Evolutionary conservation across 1,139 yeast species (phyloP), one percentile per base, ranked within the genome.

Genomic region (Blastobotrys elegans): DNA sequence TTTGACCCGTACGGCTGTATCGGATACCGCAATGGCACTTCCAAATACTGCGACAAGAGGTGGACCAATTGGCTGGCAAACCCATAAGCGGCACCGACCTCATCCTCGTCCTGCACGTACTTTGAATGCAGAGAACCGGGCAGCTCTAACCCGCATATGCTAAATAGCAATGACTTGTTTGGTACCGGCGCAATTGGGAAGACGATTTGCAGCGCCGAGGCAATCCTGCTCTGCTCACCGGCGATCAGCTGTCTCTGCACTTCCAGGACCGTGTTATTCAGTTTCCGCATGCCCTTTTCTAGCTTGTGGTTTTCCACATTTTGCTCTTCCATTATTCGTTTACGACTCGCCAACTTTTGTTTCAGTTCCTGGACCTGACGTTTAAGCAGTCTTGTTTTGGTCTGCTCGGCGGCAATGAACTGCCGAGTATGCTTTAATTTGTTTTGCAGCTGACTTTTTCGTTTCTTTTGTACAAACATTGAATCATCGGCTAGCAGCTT

Each of bases 21-120:
- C 1, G 81, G 81, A 53, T 77, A 79, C 42, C 80, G 65, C 42
- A 79, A 59, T 1, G 80, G 74, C 1, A 76, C 67, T 10, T 66
- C 67, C 41, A 78, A 58, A 51, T 76, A 74, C 30, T 60, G 58
- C 1, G 80, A 68, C 3, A 78, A 57, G 10, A 71, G 51, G 11
- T 61, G 59, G 2, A 76, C 67, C 4, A 78, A 59, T 32, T 76
- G 76, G 7, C 76, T 66, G 1, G 75, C 64, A 50, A 70, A 70
- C 0, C 82, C 81, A 30, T 76, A 62, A 4, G 77, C 73, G 0
- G 81, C 78, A 41, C 75, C 77, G 4, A 75, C 61, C 41, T 70
- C 69, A 14, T 67, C 65, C 6, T 71, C 69, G 46, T 65, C 62
- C 6, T 21, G 4, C n/a, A 10, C 52, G 13, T 57, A 52, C 18